Evolutionary conservation across 2,329 filamentous ascomycete species (phyloP).

Genomic region (Beauveria asiatica): DNA sequence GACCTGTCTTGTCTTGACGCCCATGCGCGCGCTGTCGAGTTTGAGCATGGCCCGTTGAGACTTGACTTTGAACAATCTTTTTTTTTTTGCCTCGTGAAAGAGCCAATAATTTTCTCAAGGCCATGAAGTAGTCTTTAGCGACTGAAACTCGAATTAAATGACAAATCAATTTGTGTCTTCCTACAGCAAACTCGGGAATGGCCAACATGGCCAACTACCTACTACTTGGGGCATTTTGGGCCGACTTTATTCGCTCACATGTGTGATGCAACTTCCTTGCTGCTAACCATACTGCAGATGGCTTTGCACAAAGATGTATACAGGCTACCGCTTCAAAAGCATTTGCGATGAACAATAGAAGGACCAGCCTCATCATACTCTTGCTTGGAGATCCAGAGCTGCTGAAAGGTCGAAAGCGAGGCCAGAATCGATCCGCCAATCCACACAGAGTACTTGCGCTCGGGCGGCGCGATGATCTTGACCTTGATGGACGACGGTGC

Average conservation of each 20-base stretch:
- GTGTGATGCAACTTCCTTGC: not conserved
- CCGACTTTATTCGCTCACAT: not conserved
- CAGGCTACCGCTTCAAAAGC: slow-evolving; percentile 73
- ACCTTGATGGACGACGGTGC: slow-evolving; percentile 99
- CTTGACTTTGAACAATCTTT: slow-evolving; percentile 17
- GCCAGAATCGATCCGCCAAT: slow-evolving; percentile 99
- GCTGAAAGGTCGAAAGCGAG: slow-evolving; percentile 99
- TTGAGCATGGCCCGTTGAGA: slow-evolving; percentile 21
- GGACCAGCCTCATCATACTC: slow-evolving; percentile 99
- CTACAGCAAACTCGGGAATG: not conserved
- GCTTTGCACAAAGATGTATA: not conserved
- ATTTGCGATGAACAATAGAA: slow-evolving; percentile 99
- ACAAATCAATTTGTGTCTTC: not conserved
- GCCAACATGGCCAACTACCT: not conserved
- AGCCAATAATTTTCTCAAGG: not conserved
- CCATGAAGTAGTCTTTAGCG: not conserved
- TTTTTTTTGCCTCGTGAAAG: slow-evolving; percentile 14
- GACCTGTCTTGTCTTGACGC: not conserved
- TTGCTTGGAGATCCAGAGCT: slow-evolving; percentile 99
- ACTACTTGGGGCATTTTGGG: not conserved
- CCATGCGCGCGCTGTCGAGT: slow-evolving; percentile 16
- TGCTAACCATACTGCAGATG: not conserved
- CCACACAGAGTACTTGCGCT: slow-evolving; percentile 99
- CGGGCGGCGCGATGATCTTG: slow-evolving; percentile 99
- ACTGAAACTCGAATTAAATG: not conserved